Evolutionary conservation across 768 basidiomycete species (phyloP), one percentile per base, ranked within the genome.

Genomic region (Panellus pusillus): DNA sequence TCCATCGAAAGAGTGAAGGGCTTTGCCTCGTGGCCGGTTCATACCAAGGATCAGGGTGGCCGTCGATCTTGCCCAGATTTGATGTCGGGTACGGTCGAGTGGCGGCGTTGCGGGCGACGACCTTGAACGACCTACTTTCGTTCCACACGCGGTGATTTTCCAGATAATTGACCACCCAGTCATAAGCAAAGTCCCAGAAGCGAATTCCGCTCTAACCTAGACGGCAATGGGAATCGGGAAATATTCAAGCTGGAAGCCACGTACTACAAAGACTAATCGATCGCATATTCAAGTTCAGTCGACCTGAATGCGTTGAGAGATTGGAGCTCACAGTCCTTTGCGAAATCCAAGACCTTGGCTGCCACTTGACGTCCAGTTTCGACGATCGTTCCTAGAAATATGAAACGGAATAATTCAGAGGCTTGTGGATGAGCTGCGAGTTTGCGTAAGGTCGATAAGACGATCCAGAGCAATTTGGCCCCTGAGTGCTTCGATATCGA

Each of bases 51-150:
- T 52, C 46, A 4, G 55, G 55, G 37, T 52, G 46, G 6, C 55
- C 55, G 20, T 57, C 55, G 29, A 35, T 13, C 17, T 32, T 41
- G 20, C 55, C 55, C 13, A 57, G 35, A 27, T 19, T 20, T 3
- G 46, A 47, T 5, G 38, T 28, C 13, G 32, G 31, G 47, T 43
- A 24, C 12, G 55, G 55, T 4, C 55, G 45, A 13, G 24, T 28
- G 7, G 50, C 19, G 15, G 55, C 50, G 20, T 52, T 48, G 17
- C 55, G 44, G 32, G 55, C 55, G 7, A 57, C 49, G 29, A 57
- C 50, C 32, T 52, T 57, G 55, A 57, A 57, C 1, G 55, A 52
- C n/a, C 50, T 40, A 36, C 50, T 52, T 42, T 52, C 45, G 55
- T 48, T 46, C 50, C 50, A 52, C 17, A 57, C 50, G 5, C 50